These are phyloP conservation scores for Penicillium polonicum DNA, from an alignment of 2,329 filamentous ascomycete genomes.

Conservation along the genomic window DNA sequence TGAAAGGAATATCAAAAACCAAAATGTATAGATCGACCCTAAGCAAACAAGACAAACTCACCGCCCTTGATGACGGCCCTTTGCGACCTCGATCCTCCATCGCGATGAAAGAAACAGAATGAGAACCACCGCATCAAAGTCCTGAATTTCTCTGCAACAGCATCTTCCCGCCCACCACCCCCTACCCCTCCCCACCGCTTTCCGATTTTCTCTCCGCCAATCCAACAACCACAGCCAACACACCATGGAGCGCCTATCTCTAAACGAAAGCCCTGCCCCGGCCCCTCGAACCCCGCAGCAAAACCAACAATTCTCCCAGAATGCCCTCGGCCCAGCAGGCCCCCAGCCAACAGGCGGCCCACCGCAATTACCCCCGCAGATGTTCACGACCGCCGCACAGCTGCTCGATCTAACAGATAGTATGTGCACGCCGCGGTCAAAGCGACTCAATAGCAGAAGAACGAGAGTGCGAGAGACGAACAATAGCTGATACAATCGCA, in stretches of 20 bases:
- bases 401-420: conserved; percentile 95
- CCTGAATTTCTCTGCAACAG: not conserved
- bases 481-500: conserved; percentile 41
- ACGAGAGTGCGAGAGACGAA: not conserved
- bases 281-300: conserved; percentile 26
- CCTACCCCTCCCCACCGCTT: conserved; percentile 2
- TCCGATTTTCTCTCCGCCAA: conserved; percentile 13
- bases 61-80: conserved; percentile 19
- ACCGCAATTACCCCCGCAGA: conserved; percentile 68
- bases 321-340: conserved; percentile 29
- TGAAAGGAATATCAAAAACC: not conserved
- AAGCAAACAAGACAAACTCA: conserved; percentile 27
- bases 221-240: conserved; percentile 3
- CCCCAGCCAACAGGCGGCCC: conserved; percentile 38
- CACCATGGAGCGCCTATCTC: conserved; percentile 39
- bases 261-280: conserved; percentile 34
- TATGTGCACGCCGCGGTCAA: conserved; percentile 51
- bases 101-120: conserved; percentile 16
- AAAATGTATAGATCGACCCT: conserved; percentile 1
- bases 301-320: conserved; percentile 29
- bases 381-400: conserved; percentile 97
- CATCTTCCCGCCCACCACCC: not conserved
- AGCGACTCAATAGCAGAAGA: not conserved
- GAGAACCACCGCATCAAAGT: conserved; percentile 8
- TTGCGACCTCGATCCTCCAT: conserved; percentile 8